These are phyloP conservation scores for Lachnellula cervina DNA, from an alignment of 2,329 filamentous ascomycete genomes.

Conservation along the genomic window DNA sequence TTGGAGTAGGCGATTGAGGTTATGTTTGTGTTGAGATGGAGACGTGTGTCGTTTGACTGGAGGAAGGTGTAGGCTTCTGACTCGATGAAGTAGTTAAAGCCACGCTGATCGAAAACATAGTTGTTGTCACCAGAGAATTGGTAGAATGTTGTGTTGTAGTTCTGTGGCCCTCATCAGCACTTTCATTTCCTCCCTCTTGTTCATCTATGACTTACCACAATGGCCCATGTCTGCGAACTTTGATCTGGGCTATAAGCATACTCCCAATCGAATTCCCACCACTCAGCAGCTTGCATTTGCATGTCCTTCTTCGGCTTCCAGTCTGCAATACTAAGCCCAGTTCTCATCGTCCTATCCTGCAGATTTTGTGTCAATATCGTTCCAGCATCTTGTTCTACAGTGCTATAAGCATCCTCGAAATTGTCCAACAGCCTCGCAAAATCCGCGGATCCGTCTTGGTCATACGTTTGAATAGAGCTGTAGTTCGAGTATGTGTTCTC, in stretches of 20 bases:
- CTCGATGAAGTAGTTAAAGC: conserved; percentile 54
- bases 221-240: conserved; percentile 22
- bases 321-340: conserved; percentile 53
- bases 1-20: conserved; percentile 49
- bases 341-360: conserved; percentile 56
- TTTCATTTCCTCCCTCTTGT: neutral
- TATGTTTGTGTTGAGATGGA: conserved; percentile 55
- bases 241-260: conserved; percentile 45
- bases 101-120: conserved; percentile 55
- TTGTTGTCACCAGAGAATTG: conserved; percentile 59
- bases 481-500: conserved; percentile 55
- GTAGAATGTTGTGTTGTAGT: conserved; percentile 56
- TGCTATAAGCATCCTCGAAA: conserved; percentile 43
- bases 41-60: conserved; percentile 46
- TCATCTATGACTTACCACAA: conserved; percentile 17
- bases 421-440: conserved; percentile 46
- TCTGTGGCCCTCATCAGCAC: neutral
- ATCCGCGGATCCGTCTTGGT: conserved; percentile 50
- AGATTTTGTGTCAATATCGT: conserved; percentile 53
- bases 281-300: conserved; percentile 56
- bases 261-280: conserved; percentile 57
- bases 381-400: conserved; percentile 49
- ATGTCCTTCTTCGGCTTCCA: conserved; percentile 57
- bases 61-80: conserved; percentile 56
- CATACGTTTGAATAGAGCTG: conserved; percentile 53